Base-by-base conservation (phyloP, 306 rosid genomes). In the Vachellia pachyceras region DNA sequence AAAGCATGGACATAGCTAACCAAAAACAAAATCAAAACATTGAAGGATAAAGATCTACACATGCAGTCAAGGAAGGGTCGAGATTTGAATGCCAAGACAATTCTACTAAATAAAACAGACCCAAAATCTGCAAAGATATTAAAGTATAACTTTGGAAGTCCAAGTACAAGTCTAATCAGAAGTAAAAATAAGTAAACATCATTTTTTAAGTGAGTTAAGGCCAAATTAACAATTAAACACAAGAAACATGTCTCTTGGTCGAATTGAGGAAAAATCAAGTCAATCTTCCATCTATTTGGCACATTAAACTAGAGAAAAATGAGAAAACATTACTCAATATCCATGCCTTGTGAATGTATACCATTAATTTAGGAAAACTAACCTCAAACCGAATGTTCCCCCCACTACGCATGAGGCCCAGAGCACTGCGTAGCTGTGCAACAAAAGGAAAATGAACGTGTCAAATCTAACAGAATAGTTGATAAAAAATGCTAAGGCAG, bases 391-490 rank as follows among this genome's bases (percentile, higher is more conserved):
- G 93, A 87, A 96, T 77, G 82, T 81, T 87, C 85, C 92, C 97
- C 9, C 98, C 97, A 85, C 99, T 77, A 3, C 95, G 97, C 90
- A 96, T 90, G 83, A 96, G 86, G 72, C 99, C 99, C 84, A 94
- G 79, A 79, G 90, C 97, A 86, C 89, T 93, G 83, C 97, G 94
- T 82, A 96, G 90, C 94, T 96, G 98, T 90, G 80, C 68, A 77
- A 57, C 75, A 65, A 76, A 69, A 61, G 49, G 40, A 69, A 82
- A 60, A 36, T 73, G n/a, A 42, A 69, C 10, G 29, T 35, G 84
- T 89, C 52, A 90, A 73, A 77, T 68, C 47, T 67, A 80, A 17
- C 25, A 50, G 58, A 77, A 77, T 45, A 73, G 65, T 45, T 60
- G 58, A 54, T 9, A n/a, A 22, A 55, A 22, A 41, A 66, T 25